These are phyloP conservation scores for Aureobasidium lini DNA, from an alignment of 2,329 filamentous ascomycete genomes.

Conservation along the genomic window DNA sequence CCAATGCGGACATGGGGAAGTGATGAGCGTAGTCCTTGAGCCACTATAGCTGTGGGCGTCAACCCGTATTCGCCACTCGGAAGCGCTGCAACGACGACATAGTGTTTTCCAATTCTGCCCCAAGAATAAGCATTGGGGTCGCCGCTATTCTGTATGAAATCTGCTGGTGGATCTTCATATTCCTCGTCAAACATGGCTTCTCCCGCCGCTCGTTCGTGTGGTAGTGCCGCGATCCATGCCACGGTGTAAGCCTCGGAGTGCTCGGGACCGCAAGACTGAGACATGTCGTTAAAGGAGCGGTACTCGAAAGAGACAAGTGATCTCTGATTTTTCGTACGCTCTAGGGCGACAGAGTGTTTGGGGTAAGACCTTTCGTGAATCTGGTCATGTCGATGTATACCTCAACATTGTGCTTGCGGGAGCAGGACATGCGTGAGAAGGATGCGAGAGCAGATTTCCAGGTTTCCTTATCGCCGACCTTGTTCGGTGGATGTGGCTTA, in stretches of 20 bases:
- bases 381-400: no score
- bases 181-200: neutral
- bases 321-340: no score
- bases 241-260: neutral
- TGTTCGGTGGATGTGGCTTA: no score
- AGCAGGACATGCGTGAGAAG: no score
- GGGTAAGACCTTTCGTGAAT: no score
- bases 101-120: slow-evolving; percentile 27
- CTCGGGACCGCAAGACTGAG: no score
- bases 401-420: no score
- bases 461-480: no score
- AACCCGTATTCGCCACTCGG: slow-evolving; percentile 20
- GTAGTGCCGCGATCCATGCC: neutral
- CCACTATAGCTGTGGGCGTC: slow-evolving; percentile 18
- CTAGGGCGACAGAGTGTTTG: no score
- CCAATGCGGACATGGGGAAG: slow-evolving; percentile 17
- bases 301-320: no score
- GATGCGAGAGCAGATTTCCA: no score
- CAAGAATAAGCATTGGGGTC: slow-evolving; percentile 25
- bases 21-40: slow-evolving; percentile 17
- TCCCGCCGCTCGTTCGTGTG: neutral
- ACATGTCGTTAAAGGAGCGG: no score
- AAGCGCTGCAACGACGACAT: slow-evolving; percentile 27
- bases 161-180: neutral
- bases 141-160: neutral